Conservation (phyloP, 202 grass and related monocot genomes). For the Digitaria exilis region DNA sequence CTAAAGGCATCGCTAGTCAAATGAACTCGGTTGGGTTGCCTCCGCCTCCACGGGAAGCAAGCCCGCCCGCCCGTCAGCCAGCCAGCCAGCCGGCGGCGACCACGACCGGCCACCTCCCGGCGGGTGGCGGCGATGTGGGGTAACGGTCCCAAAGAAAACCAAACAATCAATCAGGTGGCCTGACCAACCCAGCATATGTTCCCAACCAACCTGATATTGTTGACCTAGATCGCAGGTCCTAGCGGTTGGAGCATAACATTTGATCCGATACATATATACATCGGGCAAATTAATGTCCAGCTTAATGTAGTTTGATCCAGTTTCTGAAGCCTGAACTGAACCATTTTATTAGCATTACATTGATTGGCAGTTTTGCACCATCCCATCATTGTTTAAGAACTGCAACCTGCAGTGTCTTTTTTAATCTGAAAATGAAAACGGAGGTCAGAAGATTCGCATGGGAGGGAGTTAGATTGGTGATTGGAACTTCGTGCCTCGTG, state of each 20-base stretch:
- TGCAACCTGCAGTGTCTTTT: background rate
- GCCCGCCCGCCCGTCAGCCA: background rate
- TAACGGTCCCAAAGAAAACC: background rate
- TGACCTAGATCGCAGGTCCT: conserved; percentile 21
- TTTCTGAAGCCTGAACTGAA: background rate
- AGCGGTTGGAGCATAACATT: background rate
- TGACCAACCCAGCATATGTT: conserved; percentile 34
- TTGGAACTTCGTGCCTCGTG: background rate
- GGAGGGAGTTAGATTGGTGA: conserved; percentile 10
- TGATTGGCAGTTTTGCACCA: conserved; percentile 1
- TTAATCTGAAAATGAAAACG: background rate
- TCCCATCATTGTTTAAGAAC: conserved; percentile 4
- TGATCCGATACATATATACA: background rate
- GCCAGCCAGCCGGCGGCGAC: conserved; percentile 32
- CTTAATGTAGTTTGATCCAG: background rate
- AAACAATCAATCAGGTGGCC: conserved; percentile 10
- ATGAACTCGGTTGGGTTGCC: conserved; percentile 6
- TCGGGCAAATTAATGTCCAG: background rate
- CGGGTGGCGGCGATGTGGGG: conserved; percentile 22
- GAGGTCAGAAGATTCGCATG: background rate
- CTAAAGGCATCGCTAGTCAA: conserved; percentile 1
- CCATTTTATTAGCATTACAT: background rate
- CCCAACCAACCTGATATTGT: conserved; percentile 27
- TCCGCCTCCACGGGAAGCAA: conserved; percentile 23
- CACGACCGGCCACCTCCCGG: conserved; percentile 30